Percentiles rank a stretch among this genome's conserved stretches.
These are phyloP conservation scores for Zymoseptoria ardabiliae DNA, from an alignment of 2,329 filamentous ascomycete genomes.

Conservation along the genomic window DNA sequence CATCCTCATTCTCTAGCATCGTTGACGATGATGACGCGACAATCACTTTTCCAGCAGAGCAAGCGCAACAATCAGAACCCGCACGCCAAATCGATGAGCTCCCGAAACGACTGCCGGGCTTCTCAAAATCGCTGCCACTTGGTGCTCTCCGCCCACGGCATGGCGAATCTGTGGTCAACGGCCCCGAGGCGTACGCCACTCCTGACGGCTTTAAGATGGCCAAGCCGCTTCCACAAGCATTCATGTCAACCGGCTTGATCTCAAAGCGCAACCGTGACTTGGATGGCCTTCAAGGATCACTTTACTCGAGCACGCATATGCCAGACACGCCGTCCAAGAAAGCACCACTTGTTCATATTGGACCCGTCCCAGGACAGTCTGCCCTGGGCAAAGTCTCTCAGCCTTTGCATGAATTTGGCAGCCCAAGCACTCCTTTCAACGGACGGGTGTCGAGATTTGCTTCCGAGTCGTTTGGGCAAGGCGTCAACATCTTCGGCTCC, in stretches of 20 bases:
- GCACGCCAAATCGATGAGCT: slow-evolving; percentile 35
- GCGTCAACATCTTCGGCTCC: slow-evolving; percentile 56
- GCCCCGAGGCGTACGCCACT: slow-evolving; percentile 56
- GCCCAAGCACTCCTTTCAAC: slow-evolving; percentile 75
- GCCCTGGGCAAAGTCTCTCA: slow-evolving; percentile 53
- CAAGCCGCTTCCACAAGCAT: slow-evolving; percentile 72
- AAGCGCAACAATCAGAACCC: slow-evolving; percentile 1
- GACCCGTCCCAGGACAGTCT: slow-evolving; percentile 48
- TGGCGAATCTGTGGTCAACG: slow-evolving; percentile 35
- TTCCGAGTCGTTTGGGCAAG: slow-evolving; percentile 60
- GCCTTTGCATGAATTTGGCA: slow-evolving; percentile 66
- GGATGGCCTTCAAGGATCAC: slow-evolving; percentile 53
- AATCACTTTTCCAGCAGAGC: neutral
- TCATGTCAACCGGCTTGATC: slow-evolving; percentile 88
- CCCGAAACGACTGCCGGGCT: slow-evolving; percentile 48
- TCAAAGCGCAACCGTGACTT: slow-evolving; percentile 82
- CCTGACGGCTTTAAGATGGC: slow-evolving; percentile 69
- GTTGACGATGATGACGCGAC: slow-evolving; percentile 28
- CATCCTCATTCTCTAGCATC: slow-evolving; percentile 73
- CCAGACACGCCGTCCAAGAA: slow-evolving; percentile 97
- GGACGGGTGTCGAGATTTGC: slow-evolving; percentile 54
- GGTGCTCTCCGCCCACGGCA: slow-evolving; percentile 50
- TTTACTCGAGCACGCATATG: slow-evolving; percentile 57
- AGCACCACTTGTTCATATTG: slow-evolving; percentile 61
- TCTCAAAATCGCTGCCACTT: slow-evolving; percentile 69